Base-by-base conservation (phyloP, 768 basidiomycete genomes). In the Agaricus bisporus region DNA sequence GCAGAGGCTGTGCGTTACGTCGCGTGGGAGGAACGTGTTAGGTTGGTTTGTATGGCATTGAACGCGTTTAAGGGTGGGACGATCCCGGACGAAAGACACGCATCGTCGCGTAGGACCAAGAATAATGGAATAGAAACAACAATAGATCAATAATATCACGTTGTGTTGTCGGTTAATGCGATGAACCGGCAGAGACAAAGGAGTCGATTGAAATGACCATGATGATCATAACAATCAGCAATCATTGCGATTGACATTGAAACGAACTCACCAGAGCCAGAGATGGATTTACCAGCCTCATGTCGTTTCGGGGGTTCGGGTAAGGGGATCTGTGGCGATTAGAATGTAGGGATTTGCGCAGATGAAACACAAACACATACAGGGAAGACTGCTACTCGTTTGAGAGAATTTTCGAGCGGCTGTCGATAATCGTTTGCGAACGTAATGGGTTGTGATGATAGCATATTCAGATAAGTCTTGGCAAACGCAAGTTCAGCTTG, bases 351-450 rank as follows among this genome's bases (percentile, higher is more conserved):
- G 14, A 10, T 32, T n/a, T 1, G 44, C n/a, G 5, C 25, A 25
- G 10, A n/a, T 7, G 44, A 46, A 46, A 28, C 14, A 26, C 11
- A 46, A 10, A 17, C 8, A 62, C 81, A 59, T 54, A 88, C 89
- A 45, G 81, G 82, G 52, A 91, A 70, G 25, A 88, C 68, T 10
- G 86, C 81, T n/a, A 91, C 74, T 59, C 74, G 83, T 68, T 76
- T 88, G 51, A 91, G 75, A 11, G 79, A 80, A 56, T 83, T 74
- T 49, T 81, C 70, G 0, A 81, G 78, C 0, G 84, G 82, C 48
- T 88, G 84, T 66, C 87, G 86, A 67, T 88, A 91, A 68, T 90
- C 84, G 68, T 91, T 81, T 37, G 72, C 67, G 62, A 83, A 91
- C 3, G 72, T 74, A 53, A 91, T 75, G 22, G 86, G 85, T 65